These are phyloP conservation scores for Dipodascus geniculatus DNA, from an alignment of 805 yeast species.

Conservation along the genomic window DNA sequence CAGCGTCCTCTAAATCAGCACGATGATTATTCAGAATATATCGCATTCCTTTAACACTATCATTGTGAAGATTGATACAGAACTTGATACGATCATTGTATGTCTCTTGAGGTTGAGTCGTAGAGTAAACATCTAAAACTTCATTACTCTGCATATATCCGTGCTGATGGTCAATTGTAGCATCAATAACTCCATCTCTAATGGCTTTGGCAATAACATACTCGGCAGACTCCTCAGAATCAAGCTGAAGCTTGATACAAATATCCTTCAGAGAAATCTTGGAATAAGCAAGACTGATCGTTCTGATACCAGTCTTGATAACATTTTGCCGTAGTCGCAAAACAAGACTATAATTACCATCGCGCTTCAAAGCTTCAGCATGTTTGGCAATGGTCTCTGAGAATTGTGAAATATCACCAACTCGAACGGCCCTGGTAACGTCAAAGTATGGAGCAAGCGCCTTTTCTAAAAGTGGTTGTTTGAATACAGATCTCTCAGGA, in stretches of 20 bases:
- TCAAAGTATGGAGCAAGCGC: conserved; percentile 72
- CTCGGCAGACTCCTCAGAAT: conserved; percentile 92
- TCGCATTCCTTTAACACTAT: conserved; percentile 89
- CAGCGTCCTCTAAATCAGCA: conserved; percentile 37
- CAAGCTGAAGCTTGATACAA: conserved; percentile 82
- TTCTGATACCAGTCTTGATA: conserved; percentile 93
- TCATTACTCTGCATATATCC: conserved; percentile 91
- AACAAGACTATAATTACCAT: conserved; percentile 74
- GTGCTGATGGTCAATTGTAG: conserved; percentile 77
- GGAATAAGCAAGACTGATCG: conserved; percentile 82
- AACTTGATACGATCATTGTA: conserved; percentile 91
- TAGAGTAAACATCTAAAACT: conserved; percentile 73
- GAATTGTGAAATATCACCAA: conserved; percentile 80
- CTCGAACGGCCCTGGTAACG: conserved; percentile 81
- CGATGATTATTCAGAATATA: conserved; percentile 54
- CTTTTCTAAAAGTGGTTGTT: conserved; percentile 45
- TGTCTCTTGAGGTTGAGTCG: conserved; percentile 73
- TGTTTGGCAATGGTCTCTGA: conserved; percentile 55
- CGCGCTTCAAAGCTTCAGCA: conserved; percentile 51
- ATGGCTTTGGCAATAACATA: conserved; percentile 94
- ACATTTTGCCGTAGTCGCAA: conserved; percentile 90
- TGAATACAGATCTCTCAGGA: conserved; percentile 78
- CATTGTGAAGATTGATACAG: conserved; percentile 82
- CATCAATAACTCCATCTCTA: conserved; percentile 95
- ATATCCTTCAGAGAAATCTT: conserved; percentile 86